Base-by-base conservation (phyloP, 1,284 basidiomycete genomes). In the Mycosarcoma mackinlayi region DNA sequence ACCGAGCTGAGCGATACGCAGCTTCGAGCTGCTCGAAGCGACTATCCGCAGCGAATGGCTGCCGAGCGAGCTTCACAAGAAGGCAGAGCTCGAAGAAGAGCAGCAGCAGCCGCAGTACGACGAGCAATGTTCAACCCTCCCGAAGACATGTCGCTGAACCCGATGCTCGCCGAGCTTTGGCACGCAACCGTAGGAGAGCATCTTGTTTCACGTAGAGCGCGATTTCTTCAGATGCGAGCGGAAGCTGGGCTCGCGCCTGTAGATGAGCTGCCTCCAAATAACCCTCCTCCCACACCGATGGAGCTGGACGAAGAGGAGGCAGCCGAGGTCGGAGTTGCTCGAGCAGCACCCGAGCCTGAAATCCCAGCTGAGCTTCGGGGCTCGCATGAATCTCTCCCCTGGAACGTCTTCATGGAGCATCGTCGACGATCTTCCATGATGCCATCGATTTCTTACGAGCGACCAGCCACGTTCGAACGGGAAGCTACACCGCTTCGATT, bases 341-440 rank as follows among this genome's bases (percentile, higher is more conserved):
- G 66, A 28, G 59, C 64, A 13, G 57, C 46, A 6, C 34, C 42
- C 7, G 50, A 39, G 27, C 34, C 40, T 5, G 48, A 61, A 10
- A 38, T 68, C 8, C 59, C 65, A 33, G 30, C 59, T 1, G 64
- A 48, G 2, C 44, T 62, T 24, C 41, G 66, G 27, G 66, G 66
- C 5, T 40, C 60, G 0, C 35, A 57, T 25, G 67, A 65, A 10
- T 64, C 66, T 11, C 45, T 72, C 4, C 69, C 69, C 3, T 72
- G 69, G 69, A 67, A 72, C 37, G 37, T 64, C 0, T 66, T 63
- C 14, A 55, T 59, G 51, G 64, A 67, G 42, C 59, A 60, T 3
- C 59, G 69, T 19, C 40, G 69, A 34, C 37, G 67, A 4, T 70
- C 67, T 4, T 70, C 67, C 19, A 60, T 64, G 67, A 28, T 70